These are phyloP conservation scores for Boletellus sp. DNA, from an alignment of 768 basidiomycete genomes.

Conservation along the genomic window DNA sequence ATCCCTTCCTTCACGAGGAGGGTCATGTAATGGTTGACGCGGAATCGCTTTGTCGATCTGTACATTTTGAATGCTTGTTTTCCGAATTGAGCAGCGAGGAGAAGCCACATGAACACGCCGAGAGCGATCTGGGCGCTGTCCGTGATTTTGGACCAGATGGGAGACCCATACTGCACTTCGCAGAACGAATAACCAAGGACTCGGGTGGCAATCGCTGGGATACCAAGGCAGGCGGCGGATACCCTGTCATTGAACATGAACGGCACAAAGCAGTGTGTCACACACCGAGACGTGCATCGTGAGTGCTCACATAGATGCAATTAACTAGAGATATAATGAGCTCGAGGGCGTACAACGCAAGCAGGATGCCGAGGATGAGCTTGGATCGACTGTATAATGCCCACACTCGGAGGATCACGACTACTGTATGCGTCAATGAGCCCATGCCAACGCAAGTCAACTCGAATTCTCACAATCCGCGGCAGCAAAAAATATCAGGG, in stretches of 20 bases:
- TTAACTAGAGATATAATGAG: neutral
- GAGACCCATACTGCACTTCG: neutral
- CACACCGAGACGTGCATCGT: neutral
- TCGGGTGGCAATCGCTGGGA: neutral
- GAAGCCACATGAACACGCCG: neutral
- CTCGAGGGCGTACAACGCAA: neutral
- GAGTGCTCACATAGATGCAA: neutral
- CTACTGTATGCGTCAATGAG: neutral
- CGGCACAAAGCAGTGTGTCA: neutral
- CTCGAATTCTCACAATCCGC: too few relatives aligned
- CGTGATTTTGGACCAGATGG: neutral
- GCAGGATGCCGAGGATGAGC: neutral
- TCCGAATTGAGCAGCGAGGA: neutral
- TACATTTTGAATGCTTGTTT: neutral
- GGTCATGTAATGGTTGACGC: neutral
- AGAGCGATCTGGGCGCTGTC: neutral
- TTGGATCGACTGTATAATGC: neutral
- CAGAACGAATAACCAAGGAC: neutral
- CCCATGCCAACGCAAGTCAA: too few relatives aligned
- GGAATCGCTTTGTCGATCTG: neutral
- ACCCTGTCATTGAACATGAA: neutral
- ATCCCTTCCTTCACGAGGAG: neutral
- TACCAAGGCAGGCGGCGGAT: neutral
- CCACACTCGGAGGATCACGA: slow-evolving; percentile 2
- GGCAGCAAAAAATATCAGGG: too few relatives aligned